Evolutionary conservation across 768 basidiomycete species (phyloP).

Genomic region (Mycena rebaudengoi): DNA sequence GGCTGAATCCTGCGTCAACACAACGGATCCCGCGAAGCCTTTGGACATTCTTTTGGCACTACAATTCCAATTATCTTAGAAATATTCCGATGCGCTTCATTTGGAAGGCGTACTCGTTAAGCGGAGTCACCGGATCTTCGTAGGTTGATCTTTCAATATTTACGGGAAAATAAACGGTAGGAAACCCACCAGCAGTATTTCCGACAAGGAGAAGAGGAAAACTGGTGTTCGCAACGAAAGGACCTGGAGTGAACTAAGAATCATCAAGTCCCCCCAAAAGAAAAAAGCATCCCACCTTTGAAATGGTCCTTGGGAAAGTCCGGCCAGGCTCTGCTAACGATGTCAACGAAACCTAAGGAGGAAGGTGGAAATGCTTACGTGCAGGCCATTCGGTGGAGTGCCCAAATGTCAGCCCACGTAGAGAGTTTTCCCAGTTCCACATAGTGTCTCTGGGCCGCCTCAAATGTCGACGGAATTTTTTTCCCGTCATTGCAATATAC

Average conservation of each 20-base stretch:
- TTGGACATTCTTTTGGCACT: constrained; percentile 31
- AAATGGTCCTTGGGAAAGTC: constrained; percentile 23
- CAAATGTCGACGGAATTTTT: neutral
- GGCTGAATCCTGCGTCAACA: constrained; percentile 29
- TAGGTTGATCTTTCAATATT: neutral
- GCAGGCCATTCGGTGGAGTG: neutral
- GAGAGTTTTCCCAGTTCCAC: neutral
- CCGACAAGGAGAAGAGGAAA: constrained; percentile 8
- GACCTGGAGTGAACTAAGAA: constrained; percentile 53
- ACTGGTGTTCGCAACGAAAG: neutral
- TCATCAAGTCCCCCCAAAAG: neutral
- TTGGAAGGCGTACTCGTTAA: constrained; percentile 20
- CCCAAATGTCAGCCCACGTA: constrained; percentile 2
- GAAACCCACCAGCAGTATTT: constrained; percentile 27
- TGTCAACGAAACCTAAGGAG: neutral
- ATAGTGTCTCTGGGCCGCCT: constrained; percentile 3
- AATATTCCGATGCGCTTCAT: neutral
- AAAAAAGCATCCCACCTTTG: neutral
- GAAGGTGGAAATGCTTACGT: neutral
- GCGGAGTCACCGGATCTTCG: constrained; percentile 30
- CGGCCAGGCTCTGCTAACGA: constrained; percentile 14
- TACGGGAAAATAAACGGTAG: constrained; percentile 34
- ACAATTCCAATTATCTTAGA: neutral
- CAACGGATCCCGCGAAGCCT: constrained; percentile 28
- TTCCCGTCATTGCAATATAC: constrained; percentile 20